Evolutionary conservation across 805 yeast genomes (phyloP).

Genomic region (Teunomyces tritomae): DNA sequence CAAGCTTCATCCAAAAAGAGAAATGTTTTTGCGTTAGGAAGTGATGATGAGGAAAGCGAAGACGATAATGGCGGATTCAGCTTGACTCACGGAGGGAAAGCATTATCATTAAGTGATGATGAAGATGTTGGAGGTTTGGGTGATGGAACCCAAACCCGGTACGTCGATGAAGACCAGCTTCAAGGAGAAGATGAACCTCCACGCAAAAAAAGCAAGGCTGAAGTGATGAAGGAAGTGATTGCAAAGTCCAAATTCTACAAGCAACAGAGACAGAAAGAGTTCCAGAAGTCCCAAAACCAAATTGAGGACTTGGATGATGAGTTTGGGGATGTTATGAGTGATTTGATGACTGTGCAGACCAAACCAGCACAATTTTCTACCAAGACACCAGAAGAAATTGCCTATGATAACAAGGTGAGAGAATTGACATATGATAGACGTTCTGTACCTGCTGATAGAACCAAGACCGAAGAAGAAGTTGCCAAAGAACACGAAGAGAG

Average conservation of each 20-base stretch:
- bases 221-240: conserved; percentile 81
- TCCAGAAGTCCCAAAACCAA: conserved; percentile 56
- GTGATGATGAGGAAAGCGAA: conserved; percentile 69
- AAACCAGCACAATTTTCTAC: conserved; percentile 21
- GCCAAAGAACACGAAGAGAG: conserved; percentile 58
- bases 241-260: conserved; percentile 79
- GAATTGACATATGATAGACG: conserved; percentile 68
- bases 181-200: conserved; percentile 37
- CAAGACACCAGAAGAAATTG: conserved; percentile 43
- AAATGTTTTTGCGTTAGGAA: conserved; percentile 53
- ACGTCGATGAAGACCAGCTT: conserved; percentile 37
- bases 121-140: conserved; percentile 44
- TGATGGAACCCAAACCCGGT: conserved; percentile 19
- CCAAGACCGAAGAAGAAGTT: conserved; percentile 74
- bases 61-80: conserved; percentile 44
- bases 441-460: conserved; percentile 78
- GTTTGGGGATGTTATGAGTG: conserved; percentile 67
- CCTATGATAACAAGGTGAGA: conserved; percentile 65
- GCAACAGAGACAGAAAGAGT: conserved; percentile 68
- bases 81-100: conserved; percentile 78
- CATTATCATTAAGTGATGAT: conserved; percentile 54
- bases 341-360: conserved; percentile 31
- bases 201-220: conserved; percentile 75
- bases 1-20: conserved; percentile 59
- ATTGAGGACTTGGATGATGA: conserved; percentile 71